Percentiles rank a stretch among this genome's conserved stretches.
Evolutionary conservation across 176 grass and related monocot species (phyloP).

Genomic region (Luzula sylvatica): DNA sequence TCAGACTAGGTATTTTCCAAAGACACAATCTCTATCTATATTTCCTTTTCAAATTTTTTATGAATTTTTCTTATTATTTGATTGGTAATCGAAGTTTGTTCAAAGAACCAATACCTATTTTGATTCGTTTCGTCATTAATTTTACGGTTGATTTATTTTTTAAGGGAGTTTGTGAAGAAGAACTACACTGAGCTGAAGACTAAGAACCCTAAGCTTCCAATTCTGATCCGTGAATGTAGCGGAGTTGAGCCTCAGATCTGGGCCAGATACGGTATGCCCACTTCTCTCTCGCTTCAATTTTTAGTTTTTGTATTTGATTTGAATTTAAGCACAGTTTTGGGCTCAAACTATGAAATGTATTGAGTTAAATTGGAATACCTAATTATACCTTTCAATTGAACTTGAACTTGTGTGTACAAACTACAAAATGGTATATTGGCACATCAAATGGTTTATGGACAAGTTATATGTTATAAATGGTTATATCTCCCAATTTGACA

Average conservation of each 20-base stretch:
- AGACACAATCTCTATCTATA: background rate
- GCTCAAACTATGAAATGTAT: too few species aligned
- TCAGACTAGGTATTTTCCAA: constrained; percentile 38
- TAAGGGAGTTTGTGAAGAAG: constrained; percentile 85
- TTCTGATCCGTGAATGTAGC: constrained; percentile 94
- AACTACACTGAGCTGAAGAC: constrained; percentile 90
- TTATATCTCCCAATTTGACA: too few species aligned
- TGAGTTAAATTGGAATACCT: too few species aligned
- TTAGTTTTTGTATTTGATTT: background rate
- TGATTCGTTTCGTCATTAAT: background rate
- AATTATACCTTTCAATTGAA: too few species aligned
- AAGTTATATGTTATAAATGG: too few species aligned
- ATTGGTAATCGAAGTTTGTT: background rate
- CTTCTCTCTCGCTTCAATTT: background rate
- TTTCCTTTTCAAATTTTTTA: background rate
- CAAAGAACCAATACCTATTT: background rate
- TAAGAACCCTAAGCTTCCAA: constrained; percentile 60
- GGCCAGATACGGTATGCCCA: constrained; percentile 67
- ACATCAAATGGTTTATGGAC: too few species aligned
- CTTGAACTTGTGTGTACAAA: too few species aligned
- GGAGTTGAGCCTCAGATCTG: constrained; percentile 83
- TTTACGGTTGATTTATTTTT: background rate
- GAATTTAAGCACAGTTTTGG: too few species aligned
- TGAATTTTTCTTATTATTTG: background rate
- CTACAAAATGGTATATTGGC: too few species aligned